Conservation (phyloP, 805 yeast genomes). For the Hanseniaspora singularis region DNA sequence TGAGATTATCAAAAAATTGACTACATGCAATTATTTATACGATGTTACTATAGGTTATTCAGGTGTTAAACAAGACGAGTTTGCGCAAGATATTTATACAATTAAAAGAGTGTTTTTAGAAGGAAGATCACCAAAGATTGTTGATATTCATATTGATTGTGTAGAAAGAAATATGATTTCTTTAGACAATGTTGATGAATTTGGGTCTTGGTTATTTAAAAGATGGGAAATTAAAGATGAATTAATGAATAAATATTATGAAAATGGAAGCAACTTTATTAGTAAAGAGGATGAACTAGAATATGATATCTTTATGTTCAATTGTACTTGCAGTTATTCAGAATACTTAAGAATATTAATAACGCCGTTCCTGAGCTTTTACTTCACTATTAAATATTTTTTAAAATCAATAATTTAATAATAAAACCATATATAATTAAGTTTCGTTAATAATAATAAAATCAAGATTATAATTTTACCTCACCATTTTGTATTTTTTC, state of each 20-base stretch:
- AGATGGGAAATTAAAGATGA: constrained; percentile 73
- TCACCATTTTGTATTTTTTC: constrained; percentile 24
- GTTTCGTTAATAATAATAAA: not conserved
- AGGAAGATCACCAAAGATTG: constrained; percentile 59
- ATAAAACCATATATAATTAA: too few relatives aligned
- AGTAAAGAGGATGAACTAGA: not conserved
- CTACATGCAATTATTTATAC: constrained; percentile 48
- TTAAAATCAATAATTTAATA: constrained; percentile 2
- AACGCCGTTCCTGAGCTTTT: constrained; percentile 17
- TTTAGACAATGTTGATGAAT: constrained; percentile 38
- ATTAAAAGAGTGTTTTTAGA: constrained; percentile 49
- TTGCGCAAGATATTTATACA: constrained; percentile 68
- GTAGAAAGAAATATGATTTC: constrained; percentile 55
- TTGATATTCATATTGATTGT: constrained; percentile 54
- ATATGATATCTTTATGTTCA: not conserved
- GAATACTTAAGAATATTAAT: constrained; percentile 20
- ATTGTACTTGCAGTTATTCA: constrained; percentile 20
- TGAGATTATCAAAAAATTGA: constrained; percentile 46
- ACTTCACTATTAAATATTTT: not conserved
- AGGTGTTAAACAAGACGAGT: constrained; percentile 49
- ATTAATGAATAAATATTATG: constrained; percentile 46
- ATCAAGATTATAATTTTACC: constrained; percentile 21
- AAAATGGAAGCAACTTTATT: constrained; percentile 42
- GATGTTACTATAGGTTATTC: constrained; percentile 78
- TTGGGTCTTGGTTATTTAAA: constrained; percentile 63